phyloP scores from a whole-genome alignment of 176 grass and related monocot species.

The Alopecurus myosuroides region DNA sequence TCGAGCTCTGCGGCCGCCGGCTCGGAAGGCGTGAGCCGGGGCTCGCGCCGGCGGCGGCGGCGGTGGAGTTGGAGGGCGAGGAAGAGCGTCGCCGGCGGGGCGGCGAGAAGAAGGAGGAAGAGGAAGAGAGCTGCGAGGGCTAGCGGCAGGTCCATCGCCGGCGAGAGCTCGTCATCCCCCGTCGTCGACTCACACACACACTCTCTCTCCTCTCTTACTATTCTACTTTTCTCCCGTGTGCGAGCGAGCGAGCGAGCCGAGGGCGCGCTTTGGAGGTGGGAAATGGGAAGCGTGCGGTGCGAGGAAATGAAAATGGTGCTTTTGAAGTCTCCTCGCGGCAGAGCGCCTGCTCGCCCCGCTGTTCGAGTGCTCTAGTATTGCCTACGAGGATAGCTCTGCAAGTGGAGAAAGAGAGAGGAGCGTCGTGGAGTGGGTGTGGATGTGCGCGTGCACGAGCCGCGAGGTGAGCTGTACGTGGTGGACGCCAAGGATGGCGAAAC shows the following conservation, averaged over 20 bases:
- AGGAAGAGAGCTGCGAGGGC: background rate
- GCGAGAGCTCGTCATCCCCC: constrained; percentile 52
- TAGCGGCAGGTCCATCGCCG: constrained; percentile 39
- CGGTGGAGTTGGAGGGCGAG: background rate
- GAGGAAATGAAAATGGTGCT: background rate
- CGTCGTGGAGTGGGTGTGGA: background rate
- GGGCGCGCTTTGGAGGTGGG: background rate
- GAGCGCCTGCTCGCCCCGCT: background rate
- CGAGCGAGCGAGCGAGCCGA: background rate
- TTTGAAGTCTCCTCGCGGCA: background rate
- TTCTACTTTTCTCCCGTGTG: background rate
- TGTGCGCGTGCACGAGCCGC: background rate
- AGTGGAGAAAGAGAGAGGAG: background rate
- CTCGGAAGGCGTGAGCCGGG: background rate
- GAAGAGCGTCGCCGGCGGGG: background rate
- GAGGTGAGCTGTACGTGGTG: background rate
- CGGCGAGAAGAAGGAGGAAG: background rate
- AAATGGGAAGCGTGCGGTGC: background rate
- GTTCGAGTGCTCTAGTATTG: background rate
- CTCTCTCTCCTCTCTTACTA: background rate
- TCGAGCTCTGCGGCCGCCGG: background rate
- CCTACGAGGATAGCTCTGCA: too few species aligned
- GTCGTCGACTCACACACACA: background rate
- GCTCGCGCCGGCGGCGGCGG: background rate
- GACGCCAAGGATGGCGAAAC: background rate